Evolutionary conservation across 352 stramenopile genomes (phyloP), one percentile per base, ranked within the genome.

Genomic region (Globisporangium emineosum): DNA sequence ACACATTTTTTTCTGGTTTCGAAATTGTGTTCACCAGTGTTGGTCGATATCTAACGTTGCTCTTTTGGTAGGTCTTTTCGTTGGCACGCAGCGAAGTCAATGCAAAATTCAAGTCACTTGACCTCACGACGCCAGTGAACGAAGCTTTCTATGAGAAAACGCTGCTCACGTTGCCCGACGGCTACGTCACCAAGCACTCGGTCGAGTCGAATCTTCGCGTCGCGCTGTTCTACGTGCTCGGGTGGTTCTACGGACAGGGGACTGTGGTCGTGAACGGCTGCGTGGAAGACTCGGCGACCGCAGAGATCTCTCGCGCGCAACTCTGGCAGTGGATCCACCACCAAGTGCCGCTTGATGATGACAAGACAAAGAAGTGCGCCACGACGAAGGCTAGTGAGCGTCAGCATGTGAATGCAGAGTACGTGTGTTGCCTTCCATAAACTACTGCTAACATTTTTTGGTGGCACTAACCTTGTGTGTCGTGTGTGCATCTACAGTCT

Each of bases 221-320:
- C 59, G 79, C 94, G 40, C 77, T 98, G 23, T 83, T 82, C 13
- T 98, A 98, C 67, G 88, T 91, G 7, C 85, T 98, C 58, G 86
- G 86, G 37, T 98, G 94, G 94, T 77, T 98, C 50, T 70, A 85
- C 30, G 94, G 90, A 17, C 59, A 92, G 32, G 94, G 94, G 27
- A 97, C 89, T 27, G 93, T 97, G 62, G 83, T 97, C 45, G 76
- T 98, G 30, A 87, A 98, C 67, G 85, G 94, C 62, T 92, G 91
- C 51, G 93, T 98, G 68, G 94, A 98, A 77, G 93, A 98, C 78
- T 96, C 93, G 21, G 94, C 94, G 50, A 98, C 93, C 0, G 93
- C 94, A 5, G 93, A 98, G 80, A 98, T 98, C 59, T 97, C 89
- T 32, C 84, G 94, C 33, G 92, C 88, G 10, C 93, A 98, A 68